phyloP scores from a whole-genome alignment of 352 stramenopile species.

The Globisporangium middletonii region DNA sequence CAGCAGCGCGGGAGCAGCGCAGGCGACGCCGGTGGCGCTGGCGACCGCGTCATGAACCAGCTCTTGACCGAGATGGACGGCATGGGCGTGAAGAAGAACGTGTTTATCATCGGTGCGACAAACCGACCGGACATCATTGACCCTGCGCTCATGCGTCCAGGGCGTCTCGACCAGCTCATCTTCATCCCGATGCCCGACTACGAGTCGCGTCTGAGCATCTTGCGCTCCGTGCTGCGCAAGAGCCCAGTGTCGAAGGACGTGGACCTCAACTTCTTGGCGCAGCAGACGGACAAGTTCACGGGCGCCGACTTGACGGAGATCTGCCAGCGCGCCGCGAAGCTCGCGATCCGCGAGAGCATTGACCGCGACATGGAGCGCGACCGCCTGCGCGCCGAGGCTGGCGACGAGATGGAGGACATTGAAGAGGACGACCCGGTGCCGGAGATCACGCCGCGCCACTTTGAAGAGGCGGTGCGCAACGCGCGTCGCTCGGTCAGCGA shows the following conservation, averaged over 20 bases:
- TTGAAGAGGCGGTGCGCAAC: constrained; percentile 97
- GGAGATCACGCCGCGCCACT: constrained; percentile 93
- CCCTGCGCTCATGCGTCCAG: constrained; percentile 95
- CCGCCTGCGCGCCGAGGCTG: constrained; percentile 90
- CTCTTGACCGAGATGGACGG: constrained; percentile 99
- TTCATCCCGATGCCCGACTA: constrained; percentile 98
- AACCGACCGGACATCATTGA: constrained; percentile 98
- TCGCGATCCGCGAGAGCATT: constrained; percentile 99
- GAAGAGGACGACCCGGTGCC: constrained; percentile 96
- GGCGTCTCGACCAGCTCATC: constrained; percentile 93
- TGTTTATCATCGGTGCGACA: constrained; percentile 97
- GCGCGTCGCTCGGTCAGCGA: constrained; percentile 97
- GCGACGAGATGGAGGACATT: constrained; percentile 85
- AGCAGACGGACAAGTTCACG: constrained; percentile 98
- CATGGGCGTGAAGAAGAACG: constrained; percentile 98
- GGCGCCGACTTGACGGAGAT: constrained; percentile 99
- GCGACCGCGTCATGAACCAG: constrained; percentile 99
- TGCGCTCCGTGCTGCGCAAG: constrained; percentile 96
- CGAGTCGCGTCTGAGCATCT: constrained; percentile 93
- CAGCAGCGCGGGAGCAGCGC: constrained; percentile 92
- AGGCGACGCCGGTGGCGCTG: constrained; percentile 95
- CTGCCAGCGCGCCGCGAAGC: constrained; percentile 98
- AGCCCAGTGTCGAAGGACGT: constrained; percentile 97
- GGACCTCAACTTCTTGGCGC: constrained; percentile 95
- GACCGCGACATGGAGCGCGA: constrained; percentile 97